Base-by-base conservation (phyloP, 345 rosid genomes). In the Sonneratia caseolaris region DNA sequence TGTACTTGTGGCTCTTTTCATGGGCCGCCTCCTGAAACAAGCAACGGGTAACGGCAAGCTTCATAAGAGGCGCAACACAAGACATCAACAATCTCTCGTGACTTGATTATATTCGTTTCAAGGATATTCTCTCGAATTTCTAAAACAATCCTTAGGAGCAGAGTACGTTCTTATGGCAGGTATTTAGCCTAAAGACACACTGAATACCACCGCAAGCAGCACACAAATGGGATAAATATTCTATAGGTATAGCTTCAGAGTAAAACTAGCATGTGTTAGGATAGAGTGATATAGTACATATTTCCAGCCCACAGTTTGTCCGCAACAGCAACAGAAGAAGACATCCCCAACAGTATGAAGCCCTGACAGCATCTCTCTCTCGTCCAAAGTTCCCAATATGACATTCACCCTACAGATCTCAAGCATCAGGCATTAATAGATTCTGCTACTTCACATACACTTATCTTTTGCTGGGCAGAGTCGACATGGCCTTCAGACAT, bases 241-340 rank as follows among this genome's bases (percentile, higher is more conserved):
- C 9, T 13, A 47, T 9, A 8, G 51, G 51, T 7, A 47, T 47
- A 47, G 51, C 51, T 9, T 47, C 51, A 47, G 2, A 47, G 3
- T 8, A 47, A 47, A 47, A 47, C 12, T 13, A 47, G 12, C 5
- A 47, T 8, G 15, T 13, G 51, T 13, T 10, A 47, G 12, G 51
- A 68, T 10, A 49, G 64, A 62, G 68, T 66, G 75, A 64, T 75
- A 66, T 65, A 69, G 66, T 86, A 93, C 98, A 53, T 91, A 93
- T 93, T 93, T 93, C 98, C 98, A 93, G 80, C 98, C 98, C 74
- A 91, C 87, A 62, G 82, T 89, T 72, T 89, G 97, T 74, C 97
- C 97, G 43, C 98, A 93, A 37, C 86, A 86, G 80, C 98, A 93
- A 79, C 98, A 93, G 84, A 83, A 93, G 84, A 83, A 93, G 55